Base-by-base conservation (phyloP, 1,284 basidiomycete genomes). In the Sporisorium sorghi region DNA sequence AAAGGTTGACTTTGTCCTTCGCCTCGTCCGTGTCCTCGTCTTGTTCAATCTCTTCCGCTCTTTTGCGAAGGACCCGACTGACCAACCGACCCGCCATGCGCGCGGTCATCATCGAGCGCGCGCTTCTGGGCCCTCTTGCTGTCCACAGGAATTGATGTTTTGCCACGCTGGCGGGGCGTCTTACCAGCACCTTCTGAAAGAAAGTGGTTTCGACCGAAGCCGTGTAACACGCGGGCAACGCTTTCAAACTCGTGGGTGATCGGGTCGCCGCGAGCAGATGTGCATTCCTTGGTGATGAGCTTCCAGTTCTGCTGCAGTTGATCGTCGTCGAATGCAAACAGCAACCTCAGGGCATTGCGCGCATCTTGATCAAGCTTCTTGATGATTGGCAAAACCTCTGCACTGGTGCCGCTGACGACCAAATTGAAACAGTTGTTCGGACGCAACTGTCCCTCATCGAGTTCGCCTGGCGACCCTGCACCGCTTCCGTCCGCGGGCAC, bases 171-270 rank as follows among this genome's bases (percentile, higher is more conserved):
- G 30, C 30, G 30, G 6, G 6, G 5, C 30, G 30, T 11, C 30
- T 30, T 30, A 11, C 30, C 30, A 5, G 11, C 11, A 30, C 30
- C 30, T 11, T 30, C 11, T 11, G 5, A 6, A 33, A 43, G 39
- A 5, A 55, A 23, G 50, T 52, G 50, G 37, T 39, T 40, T 14
- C 3, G 37, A 52, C 50, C 33, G 7, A 40, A n/a, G n/a, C n/a
- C n/a, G n/a, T n/a, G n/a, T n/a, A n/a, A n/a, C n/a, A n/a, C n/a
- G n/a, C n/a, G n/a, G 3, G 39, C 14, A 40, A 40, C 39, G 39
- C 14, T 19, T 6, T 40, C 39, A 10, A 40, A 40, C 17, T 40
- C 39, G 5, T 40, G 39, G 39, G 17, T 40, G 39, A 19, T 40
- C 17, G 39, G 4, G 11, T 19, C 39, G 6, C 6, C 39, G 14